Percentiles rank a stretch among this genome's conserved stretches.
Conservation (phyloP, 805 yeast genomes). For the Zygoascus ofunaensis region DNA sequence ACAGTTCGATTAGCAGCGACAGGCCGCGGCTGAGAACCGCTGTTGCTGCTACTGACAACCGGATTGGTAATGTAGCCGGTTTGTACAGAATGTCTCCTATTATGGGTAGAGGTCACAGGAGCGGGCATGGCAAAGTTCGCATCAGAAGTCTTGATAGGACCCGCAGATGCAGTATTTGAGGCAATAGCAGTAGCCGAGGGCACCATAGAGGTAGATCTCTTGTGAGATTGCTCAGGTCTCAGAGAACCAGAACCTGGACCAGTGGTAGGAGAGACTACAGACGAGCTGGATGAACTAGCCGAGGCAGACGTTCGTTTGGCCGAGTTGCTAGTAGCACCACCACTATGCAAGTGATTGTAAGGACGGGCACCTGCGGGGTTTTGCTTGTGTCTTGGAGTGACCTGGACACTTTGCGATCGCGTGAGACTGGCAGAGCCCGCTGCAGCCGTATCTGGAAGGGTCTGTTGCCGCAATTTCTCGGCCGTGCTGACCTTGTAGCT, state of each 20-base stretch:
- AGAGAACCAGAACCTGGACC: neutral
- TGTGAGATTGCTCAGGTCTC: neutral
- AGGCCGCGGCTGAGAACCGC: conserved; percentile 1
- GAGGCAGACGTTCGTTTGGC: neutral
- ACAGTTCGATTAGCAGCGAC: neutral
- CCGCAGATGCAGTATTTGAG: neutral
- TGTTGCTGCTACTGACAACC: conserved; percentile 1
- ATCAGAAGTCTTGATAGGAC: neutral
- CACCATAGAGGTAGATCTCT: neutral
- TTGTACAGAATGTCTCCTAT: conserved; percentile 20
- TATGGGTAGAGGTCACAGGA: conserved; percentile 1
- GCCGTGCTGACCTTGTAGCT: conserved; percentile 10
- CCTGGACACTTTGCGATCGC: conserved; percentile 22
- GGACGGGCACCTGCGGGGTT: neutral
- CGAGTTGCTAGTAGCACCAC: neutral
- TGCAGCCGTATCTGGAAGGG: conserved; percentile 2
- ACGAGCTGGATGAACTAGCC: neutral
- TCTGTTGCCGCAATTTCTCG: conserved; percentile 4
- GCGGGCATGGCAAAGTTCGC: neutral
- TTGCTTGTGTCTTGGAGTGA: conserved; percentile 4
- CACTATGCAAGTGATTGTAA: neutral
- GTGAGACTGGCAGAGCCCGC: conserved; percentile 8
- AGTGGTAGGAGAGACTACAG: neutral
- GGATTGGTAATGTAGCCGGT: conserved; percentile 16
- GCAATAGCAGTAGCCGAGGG: neutral